Percentiles rank a stretch among this genome's conserved stretches.
phyloP scores from a whole-genome alignment of 176 grass and related monocot species.

The Avena insularis region DNA sequence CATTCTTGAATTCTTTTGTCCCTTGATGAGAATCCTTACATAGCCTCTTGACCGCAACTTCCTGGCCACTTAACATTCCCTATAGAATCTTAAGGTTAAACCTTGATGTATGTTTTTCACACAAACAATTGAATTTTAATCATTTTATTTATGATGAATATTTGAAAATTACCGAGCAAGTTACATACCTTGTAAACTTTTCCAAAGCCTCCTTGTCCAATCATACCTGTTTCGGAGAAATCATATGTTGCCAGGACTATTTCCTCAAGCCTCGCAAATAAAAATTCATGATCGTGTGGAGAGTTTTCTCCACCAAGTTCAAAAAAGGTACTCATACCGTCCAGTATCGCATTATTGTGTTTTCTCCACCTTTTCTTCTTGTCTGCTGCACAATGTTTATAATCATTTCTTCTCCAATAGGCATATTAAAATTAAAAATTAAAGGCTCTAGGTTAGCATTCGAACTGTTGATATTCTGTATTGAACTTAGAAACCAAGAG shows the following conservation, averaged over 20 bases:
- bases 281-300: conserved; percentile 14
- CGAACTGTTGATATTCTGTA: background rate
- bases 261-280: conserved; percentile 25
- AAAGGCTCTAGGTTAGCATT: background rate
- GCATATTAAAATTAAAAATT: too few species aligned
- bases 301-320: background rate
- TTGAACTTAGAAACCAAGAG: too few species aligned
- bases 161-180: background rate
- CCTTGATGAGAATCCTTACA: background rate
- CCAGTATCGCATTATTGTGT: background rate
- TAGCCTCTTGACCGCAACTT: background rate
- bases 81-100: background rate
- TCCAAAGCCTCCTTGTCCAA: conserved; percentile 55
- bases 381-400: too few species aligned
- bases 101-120: background rate
- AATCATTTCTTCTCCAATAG: background rate
- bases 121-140: background rate
- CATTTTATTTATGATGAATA: background rate
- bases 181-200: conserved; percentile 55
- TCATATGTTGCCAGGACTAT: conserved; percentile 36
- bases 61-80: background rate
- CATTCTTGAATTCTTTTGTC: background rate
- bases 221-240: conserved; percentile 36
- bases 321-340: background rate
- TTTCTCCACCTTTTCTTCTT: background rate